Percentiles rank a stretch among this genome's conserved stretches.
Evolutionary conservation across 805 yeast species (phyloP).

Genomic region (Lachancea quebecensis): DNA sequence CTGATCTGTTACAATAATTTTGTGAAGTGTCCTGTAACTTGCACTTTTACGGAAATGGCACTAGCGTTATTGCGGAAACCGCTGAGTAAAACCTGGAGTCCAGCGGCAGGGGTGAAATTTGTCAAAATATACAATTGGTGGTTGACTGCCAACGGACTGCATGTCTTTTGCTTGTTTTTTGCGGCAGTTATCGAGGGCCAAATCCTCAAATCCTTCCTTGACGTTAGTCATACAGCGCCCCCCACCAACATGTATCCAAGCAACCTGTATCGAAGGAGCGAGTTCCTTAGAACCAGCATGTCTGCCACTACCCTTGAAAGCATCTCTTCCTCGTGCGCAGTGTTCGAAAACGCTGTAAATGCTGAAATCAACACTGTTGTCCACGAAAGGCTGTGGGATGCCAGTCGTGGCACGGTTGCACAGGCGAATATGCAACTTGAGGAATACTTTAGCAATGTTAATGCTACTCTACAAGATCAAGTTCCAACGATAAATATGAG

Average conservation of each 20-base stretch:
- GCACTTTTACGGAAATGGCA: background rate
- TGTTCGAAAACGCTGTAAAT: background rate
- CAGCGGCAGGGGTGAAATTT: background rate
- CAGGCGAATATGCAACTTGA: background rate
- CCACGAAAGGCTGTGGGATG: background rate
- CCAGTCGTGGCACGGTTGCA: background rate
- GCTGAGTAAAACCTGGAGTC: background rate
- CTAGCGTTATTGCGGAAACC: background rate
- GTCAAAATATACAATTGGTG: slow-evolving; percentile 8
- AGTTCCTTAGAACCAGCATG: background rate
- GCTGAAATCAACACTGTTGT: background rate
- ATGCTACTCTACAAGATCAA: too few relatives aligned
- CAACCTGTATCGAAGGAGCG: background rate
- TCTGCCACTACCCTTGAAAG: background rate
- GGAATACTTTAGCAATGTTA: background rate
- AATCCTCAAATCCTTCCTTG: background rate
- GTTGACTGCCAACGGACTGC: slow-evolving; percentile 12
- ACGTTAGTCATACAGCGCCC: too few relatives aligned
- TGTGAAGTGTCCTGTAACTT: background rate
- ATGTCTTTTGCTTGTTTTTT: slow-evolving; percentile 10
- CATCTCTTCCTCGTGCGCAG: background rate
- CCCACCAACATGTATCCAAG: too few relatives aligned
- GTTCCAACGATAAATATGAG: too few relatives aligned
- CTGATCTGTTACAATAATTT: background rate
- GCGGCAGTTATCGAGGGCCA: slow-evolving; percentile 8